Percentiles rank a stretch among this genome's conserved stretches.
Evolutionary conservation across 495 filamentous ascomycete species (phyloP).

Genomic region (Penicillium maclennaniae): DNA sequence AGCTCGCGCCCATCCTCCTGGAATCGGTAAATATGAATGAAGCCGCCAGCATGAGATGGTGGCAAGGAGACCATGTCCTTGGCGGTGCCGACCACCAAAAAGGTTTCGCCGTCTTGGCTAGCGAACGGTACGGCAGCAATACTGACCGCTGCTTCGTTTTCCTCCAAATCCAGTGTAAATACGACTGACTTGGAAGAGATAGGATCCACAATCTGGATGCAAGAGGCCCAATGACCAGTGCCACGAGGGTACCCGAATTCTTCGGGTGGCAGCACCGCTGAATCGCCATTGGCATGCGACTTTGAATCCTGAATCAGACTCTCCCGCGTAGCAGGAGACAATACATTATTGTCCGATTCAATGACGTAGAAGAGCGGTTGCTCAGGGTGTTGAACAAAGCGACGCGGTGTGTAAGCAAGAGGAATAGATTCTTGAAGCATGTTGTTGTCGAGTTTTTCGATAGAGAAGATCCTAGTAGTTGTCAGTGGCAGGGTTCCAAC

Average conservation of each 20-base stretch:
- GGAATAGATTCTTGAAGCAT: conserved; percentile 84
- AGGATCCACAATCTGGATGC: conserved; percentile 87
- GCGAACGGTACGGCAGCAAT: conserved; percentile 79
- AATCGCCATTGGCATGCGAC: conserved; percentile 63
- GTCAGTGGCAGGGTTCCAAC: conserved; percentile 27
- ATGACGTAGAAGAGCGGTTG: conserved; percentile 88
- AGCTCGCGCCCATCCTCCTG: conserved; percentile 78
- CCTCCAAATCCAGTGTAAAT: conserved; percentile 71
- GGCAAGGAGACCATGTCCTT: conserved; percentile 82
- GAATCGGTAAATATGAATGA: conserved; percentile 91
- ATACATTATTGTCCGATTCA: conserved; percentile 85
- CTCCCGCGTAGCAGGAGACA: conserved; percentile 68
- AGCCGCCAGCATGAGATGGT: conserved; percentile 69
- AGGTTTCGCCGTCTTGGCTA: conserved; percentile 82
- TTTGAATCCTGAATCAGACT: conserved; percentile 62
- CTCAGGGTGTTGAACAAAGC: conserved; percentile 83
- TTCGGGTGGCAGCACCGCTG: conserved; percentile 63
- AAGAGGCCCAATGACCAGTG: conserved; percentile 87
- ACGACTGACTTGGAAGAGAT: conserved; percentile 66
- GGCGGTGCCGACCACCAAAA: conserved; percentile 88
- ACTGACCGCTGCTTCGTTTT: conserved; percentile 90
- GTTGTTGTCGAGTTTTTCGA: conserved; percentile 81
- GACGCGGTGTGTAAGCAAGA: conserved; percentile 85
- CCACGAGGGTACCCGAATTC: conserved; percentile 88
- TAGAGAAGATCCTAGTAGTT: conserved; percentile 73